Evolutionary conservation across 225 moss, liverwort and hornwort species (phyloP), one percentile per base, ranked within the genome.

Genomic region (Pleurozium schreberi): DNA sequence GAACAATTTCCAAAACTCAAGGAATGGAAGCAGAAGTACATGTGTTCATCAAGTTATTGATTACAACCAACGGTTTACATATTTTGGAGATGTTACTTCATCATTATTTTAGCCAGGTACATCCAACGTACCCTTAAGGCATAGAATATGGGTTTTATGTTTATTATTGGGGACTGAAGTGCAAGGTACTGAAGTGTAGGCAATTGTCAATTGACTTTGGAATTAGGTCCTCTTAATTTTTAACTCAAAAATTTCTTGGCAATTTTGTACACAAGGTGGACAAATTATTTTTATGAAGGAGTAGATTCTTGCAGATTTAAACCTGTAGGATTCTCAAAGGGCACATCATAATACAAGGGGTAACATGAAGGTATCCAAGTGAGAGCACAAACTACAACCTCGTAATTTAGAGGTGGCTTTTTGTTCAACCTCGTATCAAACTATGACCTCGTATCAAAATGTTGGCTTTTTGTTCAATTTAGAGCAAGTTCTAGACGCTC

Each of bases 11-110:
- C 95, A 19, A 90, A 80, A 79, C 87, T 96, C 67, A 95, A 93
- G 90, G 94, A 91, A 69, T 64, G 53, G 62, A 97, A 98, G 91
- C 91, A 90, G 62, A 87, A 92, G 33, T 97, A 94, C 67, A 88
- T 97, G 11, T 98, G 98, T 89, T 91, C 85, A 74, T 85, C 50
- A 78, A 89, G 70, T 59, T 79, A 69, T 78, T 78, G 87, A 40
- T 43, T 47, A 82, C 86, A 70, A 79, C 40, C 85, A 73, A 38
- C 42, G 64, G 55, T 55, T 67, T 34, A 50, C 50, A 60, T 83
- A 58, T 75, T 74, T 76, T 75, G 59, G 34, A 66, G 43, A 83
- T 62, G 80, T 69, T 69, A 15, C 67, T 60, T 71, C 84, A 79
- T 78, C 69, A 49, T 68, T 78, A 67, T 36, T 68, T 61, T 73